These are phyloP conservation scores for Malbranchea zuffiana DNA, from an alignment of 2,329 filamentous ascomycete species.

Conservation along the genomic window DNA sequence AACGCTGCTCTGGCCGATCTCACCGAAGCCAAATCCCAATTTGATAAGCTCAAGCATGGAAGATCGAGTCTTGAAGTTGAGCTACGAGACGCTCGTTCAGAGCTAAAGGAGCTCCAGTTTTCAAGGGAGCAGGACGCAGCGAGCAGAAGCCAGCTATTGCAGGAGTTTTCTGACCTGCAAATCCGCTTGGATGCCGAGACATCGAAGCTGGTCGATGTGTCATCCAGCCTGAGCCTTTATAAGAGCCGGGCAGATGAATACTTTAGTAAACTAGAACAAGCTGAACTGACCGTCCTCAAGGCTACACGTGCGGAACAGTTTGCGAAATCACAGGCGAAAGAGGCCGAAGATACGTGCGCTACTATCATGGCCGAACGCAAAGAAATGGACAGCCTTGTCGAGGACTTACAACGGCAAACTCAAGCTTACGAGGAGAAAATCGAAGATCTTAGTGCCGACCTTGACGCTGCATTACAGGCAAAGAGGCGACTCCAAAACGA, in stretches of 20 bases:
- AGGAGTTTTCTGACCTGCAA: conserved; percentile 88
- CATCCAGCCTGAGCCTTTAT: conserved; percentile 75
- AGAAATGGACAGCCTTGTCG: conserved; percentile 74
- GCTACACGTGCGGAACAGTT: conserved; percentile 87
- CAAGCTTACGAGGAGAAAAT: conserved; percentile 83
- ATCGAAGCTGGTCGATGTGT: conserved; percentile 73
- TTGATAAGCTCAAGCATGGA: conserved; percentile 74
- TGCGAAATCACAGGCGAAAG: conserved; percentile 75
- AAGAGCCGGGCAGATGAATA: conserved; percentile 91
- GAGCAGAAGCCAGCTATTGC: conserved; percentile 77
- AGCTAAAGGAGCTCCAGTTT: conserved; percentile 67
- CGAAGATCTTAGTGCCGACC: conserved; percentile 82
- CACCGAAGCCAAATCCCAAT: conserved; percentile 72
- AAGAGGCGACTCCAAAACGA: conserved; percentile 95
- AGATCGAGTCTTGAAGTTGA: conserved; percentile 74
- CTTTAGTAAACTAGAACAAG: conserved; percentile 92
- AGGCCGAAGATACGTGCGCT: conserved; percentile 83
- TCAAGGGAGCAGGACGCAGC: conserved; percentile 76
- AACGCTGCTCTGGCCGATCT: conserved; percentile 78
- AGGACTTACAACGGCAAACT: conserved; percentile 80
- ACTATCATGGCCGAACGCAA: conserved; percentile 85
- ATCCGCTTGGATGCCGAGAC: conserved; percentile 83
- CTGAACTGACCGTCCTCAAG: conserved; percentile 89
- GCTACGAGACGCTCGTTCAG: conserved; percentile 69
- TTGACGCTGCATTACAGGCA: conserved; percentile 71